Evolutionary conservation across 2,329 filamentous ascomycete genomes (phyloP).

Genomic region (Colletotrichum cordylinicola): DNA sequence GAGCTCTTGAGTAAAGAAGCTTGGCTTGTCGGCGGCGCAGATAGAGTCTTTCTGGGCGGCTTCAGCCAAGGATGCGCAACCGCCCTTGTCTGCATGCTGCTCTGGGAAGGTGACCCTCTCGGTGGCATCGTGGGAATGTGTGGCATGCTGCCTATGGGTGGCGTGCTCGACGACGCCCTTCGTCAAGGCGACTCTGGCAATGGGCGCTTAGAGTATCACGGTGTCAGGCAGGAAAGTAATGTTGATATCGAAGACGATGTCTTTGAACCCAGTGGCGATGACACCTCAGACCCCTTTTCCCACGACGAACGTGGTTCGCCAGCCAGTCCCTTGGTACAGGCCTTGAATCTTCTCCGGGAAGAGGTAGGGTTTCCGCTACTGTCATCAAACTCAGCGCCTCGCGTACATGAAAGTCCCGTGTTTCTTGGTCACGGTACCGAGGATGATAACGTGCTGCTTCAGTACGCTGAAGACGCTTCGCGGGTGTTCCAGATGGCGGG

Average conservation of each 20-base stretch:
- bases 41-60: slow-evolving; percentile 52
- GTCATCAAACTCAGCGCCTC: not conserved
- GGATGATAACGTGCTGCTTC: slow-evolving; percentile 45
- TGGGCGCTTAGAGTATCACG: not conserved
- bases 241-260: not conserved
- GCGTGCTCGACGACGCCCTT: slow-evolving; percentile 29
- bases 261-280: not conserved
- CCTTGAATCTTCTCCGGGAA: not conserved
- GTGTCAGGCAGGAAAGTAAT: not conserved
- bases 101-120: slow-evolving; percentile 46
- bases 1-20: slow-evolving; percentile 41
- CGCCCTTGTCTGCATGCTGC: slow-evolving; percentile 44
- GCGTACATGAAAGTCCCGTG: slow-evolving; percentile 38
- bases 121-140: slow-evolving; percentile 49
- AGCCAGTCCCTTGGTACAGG: not conserved
- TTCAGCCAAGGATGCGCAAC: slow-evolving; percentile 61
- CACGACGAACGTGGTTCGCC: not conserved
- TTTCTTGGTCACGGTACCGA: slow-evolving; percentile 51
- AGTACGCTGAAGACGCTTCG: slow-evolving; percentile 38
- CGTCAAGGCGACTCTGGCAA: not conserved
- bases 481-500: slow-evolving; percentile 39
- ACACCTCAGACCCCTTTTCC: not conserved
- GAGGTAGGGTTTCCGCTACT: not conserved
- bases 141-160: slow-evolving; percentile 50
- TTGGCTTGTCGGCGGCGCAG: slow-evolving; percentile 36